Conservation (phyloP, 2,329 filamentous ascomycete genomes). For the Aspergillus tanneri region DNA sequence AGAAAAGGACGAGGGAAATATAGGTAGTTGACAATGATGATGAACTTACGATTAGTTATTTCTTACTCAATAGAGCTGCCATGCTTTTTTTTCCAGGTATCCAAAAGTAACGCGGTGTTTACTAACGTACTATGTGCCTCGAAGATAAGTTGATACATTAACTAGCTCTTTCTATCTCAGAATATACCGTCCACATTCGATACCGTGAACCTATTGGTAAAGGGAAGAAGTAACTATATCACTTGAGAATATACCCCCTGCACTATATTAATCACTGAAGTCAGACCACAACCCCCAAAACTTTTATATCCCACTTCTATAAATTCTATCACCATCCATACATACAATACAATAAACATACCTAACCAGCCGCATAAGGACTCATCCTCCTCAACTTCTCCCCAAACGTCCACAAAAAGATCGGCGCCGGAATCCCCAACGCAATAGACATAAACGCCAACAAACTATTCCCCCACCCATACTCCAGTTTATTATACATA, state of each 20-base stretch:
- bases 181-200: too few relatives aligned
- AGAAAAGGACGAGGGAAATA: too few relatives aligned
- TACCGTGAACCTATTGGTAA: too few relatives aligned
- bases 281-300: background rate
- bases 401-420: slow-evolving; percentile 54
- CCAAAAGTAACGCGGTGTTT: too few relatives aligned
- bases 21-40: background rate
- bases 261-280: too few relatives aligned
- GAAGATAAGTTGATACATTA: too few relatives aligned
- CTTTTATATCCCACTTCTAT: background rate
- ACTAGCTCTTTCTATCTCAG: too few relatives aligned
- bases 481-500: slow-evolving; percentile 39
- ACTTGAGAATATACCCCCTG: too few relatives aligned
- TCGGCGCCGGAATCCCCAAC: slow-evolving; percentile 49
- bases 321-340: background rate
- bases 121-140: too few relatives aligned
- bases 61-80: background rate
- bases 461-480: slow-evolving; percentile 45
- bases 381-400: slow-evolving; percentile 48
- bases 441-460: slow-evolving; percentile 41
- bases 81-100: background rate
- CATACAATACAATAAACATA: background rate
- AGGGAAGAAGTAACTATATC: too few relatives aligned
- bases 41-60: background rate
- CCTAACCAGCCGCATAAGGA: slow-evolving; percentile 47